Conservation (phyloP, 2,329 filamentous ascomycete species). For the Colletotrichum paranaense region DNA sequence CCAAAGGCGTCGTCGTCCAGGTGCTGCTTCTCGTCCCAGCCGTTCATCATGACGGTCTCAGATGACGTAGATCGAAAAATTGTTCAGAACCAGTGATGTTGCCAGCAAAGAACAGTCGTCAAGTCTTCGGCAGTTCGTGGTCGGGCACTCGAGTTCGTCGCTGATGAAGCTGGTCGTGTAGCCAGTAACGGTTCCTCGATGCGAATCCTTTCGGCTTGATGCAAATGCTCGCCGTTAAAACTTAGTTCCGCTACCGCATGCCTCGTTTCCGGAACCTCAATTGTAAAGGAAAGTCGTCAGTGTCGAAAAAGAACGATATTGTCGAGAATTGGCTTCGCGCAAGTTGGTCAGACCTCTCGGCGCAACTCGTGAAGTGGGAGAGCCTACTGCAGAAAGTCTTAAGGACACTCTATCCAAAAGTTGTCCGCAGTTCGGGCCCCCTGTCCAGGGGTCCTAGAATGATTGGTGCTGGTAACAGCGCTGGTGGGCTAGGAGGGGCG, state of each 20-base stretch:
- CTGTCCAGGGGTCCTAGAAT: slow-evolving; percentile 29
- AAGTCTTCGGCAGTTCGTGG: background rate
- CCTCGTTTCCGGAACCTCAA: slow-evolving; percentile 5
- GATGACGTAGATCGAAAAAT: background rate
- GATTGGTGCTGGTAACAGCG: slow-evolving; percentile 33
- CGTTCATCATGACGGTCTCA: slow-evolving; percentile 73
- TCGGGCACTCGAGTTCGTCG: background rate
- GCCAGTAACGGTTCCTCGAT: slow-evolving; percentile 11
- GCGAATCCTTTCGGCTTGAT: slow-evolving; percentile 21
- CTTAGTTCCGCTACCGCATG: slow-evolving; percentile 22
- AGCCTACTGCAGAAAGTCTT: slow-evolving; percentile 6
- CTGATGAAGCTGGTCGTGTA: background rate
- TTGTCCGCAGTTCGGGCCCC: slow-evolving; percentile 30
- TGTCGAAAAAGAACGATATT: background rate
- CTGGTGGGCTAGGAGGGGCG: slow-evolving; percentile 14
- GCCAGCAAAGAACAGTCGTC: background rate
- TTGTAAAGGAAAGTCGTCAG: background rate
- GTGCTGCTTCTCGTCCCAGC: slow-evolving; percentile 73
- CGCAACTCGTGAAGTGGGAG: slow-evolving; percentile 32
- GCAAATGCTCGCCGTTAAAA: slow-evolving; percentile 32
- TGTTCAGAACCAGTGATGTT: background rate
- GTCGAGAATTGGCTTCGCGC: slow-evolving; percentile 13
- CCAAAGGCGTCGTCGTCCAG: slow-evolving; percentile 85
- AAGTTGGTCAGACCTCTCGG: slow-evolving; percentile 24
- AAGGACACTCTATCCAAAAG: slow-evolving; percentile 39